A percentile compares a stretch with the other conserved stretches of the same genome.
Conservation (phyloP, 1,284 basidiomycete species). For the Cutaneotrichosporon cavernicola region DNA sequence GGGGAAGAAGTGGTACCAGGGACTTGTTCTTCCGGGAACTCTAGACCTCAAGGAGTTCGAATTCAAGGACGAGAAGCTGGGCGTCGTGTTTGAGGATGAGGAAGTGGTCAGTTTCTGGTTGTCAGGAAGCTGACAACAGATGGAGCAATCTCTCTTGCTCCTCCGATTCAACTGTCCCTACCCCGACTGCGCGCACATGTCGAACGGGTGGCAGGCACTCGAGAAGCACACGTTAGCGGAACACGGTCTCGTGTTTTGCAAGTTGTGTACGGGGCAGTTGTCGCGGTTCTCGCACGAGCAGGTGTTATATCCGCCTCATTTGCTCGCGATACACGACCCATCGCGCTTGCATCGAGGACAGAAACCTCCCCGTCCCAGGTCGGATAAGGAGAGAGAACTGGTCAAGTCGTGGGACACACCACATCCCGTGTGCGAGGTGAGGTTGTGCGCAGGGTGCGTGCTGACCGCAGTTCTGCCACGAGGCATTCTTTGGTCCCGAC, state of each 20-base stretch:
- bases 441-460: constrained; percentile 46
- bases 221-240: constrained; percentile 59
- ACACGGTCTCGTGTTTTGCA: constrained; percentile 80
- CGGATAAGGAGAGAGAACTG: constrained; percentile 46
- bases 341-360: constrained; percentile 61
- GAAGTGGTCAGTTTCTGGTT: constrained; percentile 61
- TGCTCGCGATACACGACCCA: constrained; percentile 75
- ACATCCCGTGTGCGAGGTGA: constrained; percentile 55
- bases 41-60: constrained; percentile 52
- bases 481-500: constrained; percentile 87
- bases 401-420: constrained; percentile 50
- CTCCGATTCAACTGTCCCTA: constrained; percentile 85
- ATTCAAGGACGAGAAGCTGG: constrained; percentile 72
- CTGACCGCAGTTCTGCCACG: constrained; percentile 72
- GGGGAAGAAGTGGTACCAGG: constrained; percentile 44
- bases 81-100: constrained; percentile 81
- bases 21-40: constrained; percentile 43
- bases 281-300: constrained; percentile 98
- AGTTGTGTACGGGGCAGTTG: constrained; percentile 83
- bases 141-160: constrained; percentile 89
- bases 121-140: constrained; percentile 51
- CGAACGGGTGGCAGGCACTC: constrained; percentile 82
- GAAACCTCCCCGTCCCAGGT: constrained; percentile 42
- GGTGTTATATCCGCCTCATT: constrained; percentile 69
- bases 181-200: constrained; percentile 75